A percentile compares a stretch with the other conserved stretches of the same genome.
phyloP scores from a whole-genome alignment of 176 grass and related monocot species.

The Oryza officinalis region DNA sequence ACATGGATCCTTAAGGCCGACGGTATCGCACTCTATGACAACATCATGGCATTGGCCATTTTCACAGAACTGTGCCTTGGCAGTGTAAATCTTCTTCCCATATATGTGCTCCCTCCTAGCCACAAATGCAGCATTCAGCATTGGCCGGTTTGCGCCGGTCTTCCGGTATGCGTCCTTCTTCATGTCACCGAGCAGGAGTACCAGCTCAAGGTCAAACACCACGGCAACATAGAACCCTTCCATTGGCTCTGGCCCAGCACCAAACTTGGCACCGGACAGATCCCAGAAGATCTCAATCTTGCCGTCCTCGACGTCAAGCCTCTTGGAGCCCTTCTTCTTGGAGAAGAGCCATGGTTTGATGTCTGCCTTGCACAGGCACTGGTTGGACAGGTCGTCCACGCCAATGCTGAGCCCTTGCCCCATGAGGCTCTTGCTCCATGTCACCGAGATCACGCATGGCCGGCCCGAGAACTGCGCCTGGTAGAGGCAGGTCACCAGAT shows the following conservation, averaged over 20 bases:
- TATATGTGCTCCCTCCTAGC: constrained; percentile 67
- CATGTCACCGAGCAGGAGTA: constrained; percentile 67
- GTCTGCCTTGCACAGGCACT: constrained; percentile 66
- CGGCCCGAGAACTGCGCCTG: constrained; percentile 54
- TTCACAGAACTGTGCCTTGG: constrained; percentile 64
- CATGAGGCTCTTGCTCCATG: constrained; percentile 63
- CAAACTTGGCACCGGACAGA: constrained; percentile 64
- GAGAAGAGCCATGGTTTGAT: constrained; percentile 83
- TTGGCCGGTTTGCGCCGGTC: constrained; percentile 41
- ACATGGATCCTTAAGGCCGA: constrained; percentile 55
- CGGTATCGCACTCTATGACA: constrained; percentile 52
- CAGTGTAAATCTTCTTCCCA: constrained; percentile 66
- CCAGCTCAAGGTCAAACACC: constrained; percentile 61
- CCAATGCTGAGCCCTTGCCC: constrained; percentile 70
- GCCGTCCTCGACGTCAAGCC: constrained; percentile 52
- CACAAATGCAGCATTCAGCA: constrained; percentile 52
- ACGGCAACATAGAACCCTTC: constrained; percentile 67
- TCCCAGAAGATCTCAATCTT: constrained; percentile 81
- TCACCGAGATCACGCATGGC: constrained; percentile 51
- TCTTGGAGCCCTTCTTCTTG: constrained; percentile 70
- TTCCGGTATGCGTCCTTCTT: constrained; percentile 66
- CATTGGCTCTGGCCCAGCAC: constrained; percentile 45
- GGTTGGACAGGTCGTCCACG: constrained; percentile 52
- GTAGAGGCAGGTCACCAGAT: constrained; percentile 77
- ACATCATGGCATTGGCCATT: constrained; percentile 65